Base-by-base conservation (phyloP, 768 basidiomycete species). In the Psilocybe azurescens region DNA sequence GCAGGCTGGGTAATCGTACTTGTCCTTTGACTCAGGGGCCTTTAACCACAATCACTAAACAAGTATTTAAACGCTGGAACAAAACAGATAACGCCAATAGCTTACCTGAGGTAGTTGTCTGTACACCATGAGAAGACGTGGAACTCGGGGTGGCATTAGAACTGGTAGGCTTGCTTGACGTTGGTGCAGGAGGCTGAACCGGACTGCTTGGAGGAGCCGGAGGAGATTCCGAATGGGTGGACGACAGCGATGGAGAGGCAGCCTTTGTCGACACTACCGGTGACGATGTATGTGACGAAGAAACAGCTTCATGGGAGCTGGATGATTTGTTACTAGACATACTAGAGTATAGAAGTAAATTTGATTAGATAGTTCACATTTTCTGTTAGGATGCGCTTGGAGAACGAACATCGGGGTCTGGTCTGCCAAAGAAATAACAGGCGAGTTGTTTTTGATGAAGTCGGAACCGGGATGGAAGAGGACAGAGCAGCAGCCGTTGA, bases 1-100 rank as follows among this genome's bases (percentile, higher is more conserved):
- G 68, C 59, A n/a, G 60, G 57, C 16, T 53, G 62, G 10, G 67
- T 67, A 8, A 72, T 49, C 13, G 69, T 68, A 32, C 59, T 70
- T 32, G 67, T 70, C 32, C 50, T 50, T 6, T 64, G 44, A 24
- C 59, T 41, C 9, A 32, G 28, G 11, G 49, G 5, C 39, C 63
- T 5, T 57, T 56, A 6, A 68, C 56, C 18, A 70, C 52, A 18
- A 60, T 62, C 13, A 68, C 69, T 70, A 49, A 2, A 50, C 11
- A 16, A 10, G 41, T 44, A 46, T 16, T 11, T 54, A 54, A 59
- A 18, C n/a, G 18, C n/a, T 29, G 11, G 30, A 46, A 36, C 8
- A 6, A 32, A 13, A 30, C n/a, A 1, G 13, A 39, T 3, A 4
- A 51, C 38, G 8, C 10, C 44, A 51, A 3, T 32, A 6, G 36